Conservation (phyloP, 148 eudicot genomes). For the Chenopodium berlandieri region DNA sequence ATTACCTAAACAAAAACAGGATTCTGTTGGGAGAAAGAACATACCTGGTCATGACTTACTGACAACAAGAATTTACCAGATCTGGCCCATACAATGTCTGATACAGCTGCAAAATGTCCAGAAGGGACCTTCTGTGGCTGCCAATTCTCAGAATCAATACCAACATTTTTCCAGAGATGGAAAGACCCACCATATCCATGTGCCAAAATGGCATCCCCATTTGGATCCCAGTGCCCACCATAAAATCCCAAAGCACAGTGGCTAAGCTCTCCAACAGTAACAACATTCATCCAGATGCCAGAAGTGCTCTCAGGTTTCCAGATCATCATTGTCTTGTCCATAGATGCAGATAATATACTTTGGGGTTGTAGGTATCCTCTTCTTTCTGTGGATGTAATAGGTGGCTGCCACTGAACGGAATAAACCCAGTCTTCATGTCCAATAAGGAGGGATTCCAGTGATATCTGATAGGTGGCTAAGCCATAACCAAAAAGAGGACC, state of each 20-base stretch:
- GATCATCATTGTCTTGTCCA: conserved; percentile 99
- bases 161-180: conserved; percentile 87
- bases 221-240: conserved; percentile 93
- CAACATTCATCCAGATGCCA: conserved; percentile 98
- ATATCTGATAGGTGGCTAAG: conserved; percentile 67
- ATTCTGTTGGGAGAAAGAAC: neutral
- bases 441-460: conserved; percentile 86
- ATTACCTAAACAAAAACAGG: neutral
- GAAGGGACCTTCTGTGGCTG: conserved; percentile 93
- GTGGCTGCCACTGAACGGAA: conserved; percentile 96
- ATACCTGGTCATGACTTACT: conserved; percentile 96
- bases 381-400: conserved; percentile 40
- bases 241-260: conserved; percentile 97
- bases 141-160: conserved; percentile 68
- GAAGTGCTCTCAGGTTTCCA: conserved; percentile 95
- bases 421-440: conserved; percentile 99
- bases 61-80: conserved; percentile 76
- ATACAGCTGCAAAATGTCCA: conserved; percentile 76
- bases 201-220: conserved; percentile 73
- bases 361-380: conserved; percentile 53
- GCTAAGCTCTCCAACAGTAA: conserved; percentile 93
- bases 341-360: conserved; percentile 89
- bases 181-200: conserved; percentile 99
- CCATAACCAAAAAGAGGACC: conserved; percentile 78
- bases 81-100: conserved; percentile 84